These are phyloP conservation scores for Stevia rebaudiana DNA, from an alignment of 140 eudicot species.

Conservation along the genomic window DNA sequence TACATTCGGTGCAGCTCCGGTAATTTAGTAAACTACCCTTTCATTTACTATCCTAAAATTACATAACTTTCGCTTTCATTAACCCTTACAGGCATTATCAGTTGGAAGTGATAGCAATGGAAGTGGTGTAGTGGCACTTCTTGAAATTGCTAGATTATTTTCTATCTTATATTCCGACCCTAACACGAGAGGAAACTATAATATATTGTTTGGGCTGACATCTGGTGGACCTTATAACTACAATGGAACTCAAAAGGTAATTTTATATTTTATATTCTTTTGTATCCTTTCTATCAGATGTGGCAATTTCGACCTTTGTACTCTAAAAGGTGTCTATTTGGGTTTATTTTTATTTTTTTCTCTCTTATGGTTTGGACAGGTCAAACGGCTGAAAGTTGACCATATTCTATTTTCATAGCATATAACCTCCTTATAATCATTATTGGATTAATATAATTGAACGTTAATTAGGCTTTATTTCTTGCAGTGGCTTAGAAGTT, in stretches of 20 bases:
- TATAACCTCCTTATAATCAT: background rate
- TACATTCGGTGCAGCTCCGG: slow-evolving; percentile 97
- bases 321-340: background rate
- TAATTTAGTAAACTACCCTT: slow-evolving; percentile 28
- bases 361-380: background rate
- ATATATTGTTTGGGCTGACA: slow-evolving; percentile 84
- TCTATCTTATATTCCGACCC: slow-evolving; percentile 77
- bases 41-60: background rate
- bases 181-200: slow-evolving; percentile 79
- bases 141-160: slow-evolving; percentile 83
- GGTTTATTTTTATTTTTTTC: background rate
- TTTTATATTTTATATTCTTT: slow-evolving; percentile 2
- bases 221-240: slow-evolving; percentile 96
- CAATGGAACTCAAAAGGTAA: slow-evolving; percentile 87
- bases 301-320: background rate
- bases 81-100: slow-evolving; percentile 56
- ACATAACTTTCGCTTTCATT: background rate
- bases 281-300: background rate
- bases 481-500: slow-evolving; percentile 80
- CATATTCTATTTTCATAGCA: background rate
- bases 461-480: background rate
- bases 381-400: background rate
- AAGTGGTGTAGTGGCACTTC: slow-evolving; percentile 90
- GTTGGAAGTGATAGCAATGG: slow-evolving; percentile 96
- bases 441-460: background rate